These are phyloP conservation scores for Pseudogymnoascus destructans DNA, from an alignment of 2,329 filamentous ascomycete species.

Conservation along the genomic window DNA sequence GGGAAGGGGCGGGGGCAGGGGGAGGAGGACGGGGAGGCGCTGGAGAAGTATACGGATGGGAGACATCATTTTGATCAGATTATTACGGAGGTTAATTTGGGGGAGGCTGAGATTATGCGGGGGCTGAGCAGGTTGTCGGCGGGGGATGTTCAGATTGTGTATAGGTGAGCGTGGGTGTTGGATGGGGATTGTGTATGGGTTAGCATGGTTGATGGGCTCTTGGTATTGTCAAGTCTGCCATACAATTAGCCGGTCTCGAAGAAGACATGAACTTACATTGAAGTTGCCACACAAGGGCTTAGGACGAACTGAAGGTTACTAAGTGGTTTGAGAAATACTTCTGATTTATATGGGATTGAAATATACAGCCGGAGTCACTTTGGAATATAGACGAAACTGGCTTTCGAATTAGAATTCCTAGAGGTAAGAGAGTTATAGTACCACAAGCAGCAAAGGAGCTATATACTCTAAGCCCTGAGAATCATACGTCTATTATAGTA, in stretches of 20 bases:
- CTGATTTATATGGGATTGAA: too few relatives aligned
- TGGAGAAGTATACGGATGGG: constrained; percentile 61
- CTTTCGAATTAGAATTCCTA: too few relatives aligned
- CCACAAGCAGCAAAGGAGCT: too few relatives aligned
- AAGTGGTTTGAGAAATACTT: too few relatives aligned
- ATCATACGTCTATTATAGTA: too few relatives aligned
- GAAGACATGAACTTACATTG: not conserved
- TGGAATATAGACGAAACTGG: too few relatives aligned
- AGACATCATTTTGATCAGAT: constrained; percentile 71
- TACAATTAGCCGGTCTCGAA: not conserved
- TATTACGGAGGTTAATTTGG: constrained; percentile 59
- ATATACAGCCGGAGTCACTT: too few relatives aligned
- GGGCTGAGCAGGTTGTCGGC: constrained; percentile 45
- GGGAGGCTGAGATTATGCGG: constrained; percentile 56
- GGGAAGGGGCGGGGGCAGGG: constrained; percentile 13
- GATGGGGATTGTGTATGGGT: constrained; percentile 25
- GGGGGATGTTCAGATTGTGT: constrained; percentile 28
- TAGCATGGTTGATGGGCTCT: constrained; percentile 9
- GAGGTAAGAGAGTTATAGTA: too few relatives aligned
- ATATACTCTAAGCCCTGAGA: too few relatives aligned
- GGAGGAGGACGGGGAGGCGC: constrained; percentile 29
- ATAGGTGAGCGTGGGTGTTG: constrained; percentile 21
- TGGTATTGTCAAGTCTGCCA: not conserved
- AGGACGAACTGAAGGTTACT: too few relatives aligned
- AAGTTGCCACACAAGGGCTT: not conserved